These are phyloP conservation scores for Trypanosoma theileri DNA, from an alignment of 208 protist genomes.

Conservation along the genomic window DNA sequence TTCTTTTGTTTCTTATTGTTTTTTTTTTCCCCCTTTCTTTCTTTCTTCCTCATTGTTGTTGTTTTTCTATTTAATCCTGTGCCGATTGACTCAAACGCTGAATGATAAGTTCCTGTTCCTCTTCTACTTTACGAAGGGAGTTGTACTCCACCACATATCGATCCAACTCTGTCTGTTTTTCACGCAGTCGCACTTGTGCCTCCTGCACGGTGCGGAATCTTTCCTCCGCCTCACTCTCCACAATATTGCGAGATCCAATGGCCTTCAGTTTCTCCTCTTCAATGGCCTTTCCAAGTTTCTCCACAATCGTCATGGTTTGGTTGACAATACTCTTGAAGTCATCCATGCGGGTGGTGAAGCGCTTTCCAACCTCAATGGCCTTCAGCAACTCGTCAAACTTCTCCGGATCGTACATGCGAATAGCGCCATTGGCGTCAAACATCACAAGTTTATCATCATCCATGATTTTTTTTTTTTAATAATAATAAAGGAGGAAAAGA, in stretches of 20 bases:
- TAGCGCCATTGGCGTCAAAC: conserved; percentile 87
- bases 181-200: conserved; percentile 78
- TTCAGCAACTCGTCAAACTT: conserved; percentile 87
- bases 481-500: too few species aligned
- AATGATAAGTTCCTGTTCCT: conserved; percentile 81
- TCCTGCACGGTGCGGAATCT: conserved; percentile 73
- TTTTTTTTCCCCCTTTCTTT: conserved; percentile 17
- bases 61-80: conserved; percentile 30
- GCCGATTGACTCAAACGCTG: conserved; percentile 73
- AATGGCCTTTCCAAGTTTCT: conserved; percentile 76
- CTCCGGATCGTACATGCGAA: conserved; percentile 90
- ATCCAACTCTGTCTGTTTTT: conserved; percentile 90
- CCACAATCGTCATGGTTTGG: conserved; percentile 81
- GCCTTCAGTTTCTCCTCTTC: conserved; percentile 86
- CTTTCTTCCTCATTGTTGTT: neutral
- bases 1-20: too few species aligned
- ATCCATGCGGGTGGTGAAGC: conserved; percentile 82
- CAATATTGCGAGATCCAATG: conserved; percentile 83
- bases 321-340: conserved; percentile 80
- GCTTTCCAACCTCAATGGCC: conserved; percentile 64
- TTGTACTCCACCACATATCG: conserved; percentile 89
- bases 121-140: conserved; percentile 77
- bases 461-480: too few species aligned
- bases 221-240: conserved; percentile 89
- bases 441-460: conserved; percentile 86